Conservation (phyloP, 1,139 yeast genomes). For the Geotrichum europaeum region DNA sequence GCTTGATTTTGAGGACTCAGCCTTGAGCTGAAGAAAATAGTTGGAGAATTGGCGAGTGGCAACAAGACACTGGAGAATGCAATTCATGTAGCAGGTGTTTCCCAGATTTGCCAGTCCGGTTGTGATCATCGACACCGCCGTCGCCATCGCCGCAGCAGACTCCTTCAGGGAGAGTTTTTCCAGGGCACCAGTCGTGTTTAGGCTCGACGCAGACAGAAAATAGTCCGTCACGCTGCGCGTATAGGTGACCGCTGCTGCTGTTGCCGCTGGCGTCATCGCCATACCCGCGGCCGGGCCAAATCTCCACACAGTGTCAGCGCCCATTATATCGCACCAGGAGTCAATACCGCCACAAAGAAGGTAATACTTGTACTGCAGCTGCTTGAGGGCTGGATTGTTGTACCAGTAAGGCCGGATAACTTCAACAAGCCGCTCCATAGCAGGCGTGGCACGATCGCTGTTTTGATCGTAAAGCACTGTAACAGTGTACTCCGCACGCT, state of each 20-base stretch:
- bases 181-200: not conserved
- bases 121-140: slow-evolving; percentile 22
- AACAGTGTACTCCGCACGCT: not conserved
- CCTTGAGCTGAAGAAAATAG: not conserved
- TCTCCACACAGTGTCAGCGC: slow-evolving; percentile 10
- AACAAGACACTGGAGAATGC: slow-evolving; percentile 75
- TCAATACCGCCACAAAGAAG: slow-evolving; percentile 42
- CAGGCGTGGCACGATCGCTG: not conserved
- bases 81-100: slow-evolving; percentile 90
- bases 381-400: not conserved
- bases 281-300: not conserved
- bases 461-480: not conserved
- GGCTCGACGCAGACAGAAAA: not conserved
- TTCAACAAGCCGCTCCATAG: not conserved
- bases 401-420: not conserved
- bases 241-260: not conserved
- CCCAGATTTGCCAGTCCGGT: slow-evolving; percentile 77
- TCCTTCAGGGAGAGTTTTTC: not conserved
- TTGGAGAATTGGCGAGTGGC: slow-evolving; percentile 38
- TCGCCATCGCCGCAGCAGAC: not conserved
- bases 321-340: slow-evolving; percentile 41
- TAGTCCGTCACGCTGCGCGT: not conserved
- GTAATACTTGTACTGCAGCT: not conserved
- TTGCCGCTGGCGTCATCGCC: not conserved
- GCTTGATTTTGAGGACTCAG: not conserved